Percentiles rank a stretch among this genome's conserved stretches.
phyloP scores from a whole-genome alignment of 495 filamentous ascomycete genomes.

The Ascobolus immersus region DNA sequence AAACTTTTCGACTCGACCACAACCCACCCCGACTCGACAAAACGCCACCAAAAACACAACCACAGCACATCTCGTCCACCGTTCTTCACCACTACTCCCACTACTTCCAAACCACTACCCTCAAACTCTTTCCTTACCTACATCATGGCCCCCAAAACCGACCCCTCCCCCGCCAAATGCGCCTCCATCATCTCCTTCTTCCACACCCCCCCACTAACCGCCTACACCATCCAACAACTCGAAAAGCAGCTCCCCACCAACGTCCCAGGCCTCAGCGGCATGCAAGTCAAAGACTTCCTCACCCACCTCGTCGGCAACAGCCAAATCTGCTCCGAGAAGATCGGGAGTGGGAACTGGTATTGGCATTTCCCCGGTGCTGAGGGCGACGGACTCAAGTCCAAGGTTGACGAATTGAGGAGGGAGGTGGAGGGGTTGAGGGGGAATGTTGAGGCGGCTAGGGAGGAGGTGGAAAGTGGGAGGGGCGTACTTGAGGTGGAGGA shows the following conservation, averaged over 20 bases:
- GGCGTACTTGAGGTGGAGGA: conserved; percentile 11
- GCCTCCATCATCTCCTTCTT: conserved; percentile 37
- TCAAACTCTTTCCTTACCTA: no score
- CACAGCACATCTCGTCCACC: no score
- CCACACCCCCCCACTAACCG: conserved; percentile 30
- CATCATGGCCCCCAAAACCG: conserved; percentile 37
- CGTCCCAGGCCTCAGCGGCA: conserved; percentile 29
- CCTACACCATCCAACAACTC: conserved; percentile 49
- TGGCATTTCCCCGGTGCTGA: conserved; percentile 47
- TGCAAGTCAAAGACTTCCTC: conserved; percentile 15
- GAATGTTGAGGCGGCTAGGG: conserved; percentile 19
- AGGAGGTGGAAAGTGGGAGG: conserved; percentile 15
- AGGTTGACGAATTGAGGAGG: conserved; percentile 24
- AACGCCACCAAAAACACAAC: no score
- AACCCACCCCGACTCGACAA: no score
- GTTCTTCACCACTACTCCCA: no score
- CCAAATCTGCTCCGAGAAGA: conserved; percentile 48
- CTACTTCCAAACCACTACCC: no score
- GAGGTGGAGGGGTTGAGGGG: conserved; percentile 27
- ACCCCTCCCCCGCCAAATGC: conserved; percentile 34
- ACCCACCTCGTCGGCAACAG: conserved; percentile 21
- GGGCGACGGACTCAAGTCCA: conserved; percentile 25
- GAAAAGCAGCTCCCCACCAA: conserved; percentile 40
- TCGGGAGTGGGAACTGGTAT: conserved; percentile 62
- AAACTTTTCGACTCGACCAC: no score